Evolutionary conservation across 2,329 filamentous ascomycete species (phyloP), one percentile per base, ranked within the genome.

Genomic region (Nemania abortiva): DNA sequence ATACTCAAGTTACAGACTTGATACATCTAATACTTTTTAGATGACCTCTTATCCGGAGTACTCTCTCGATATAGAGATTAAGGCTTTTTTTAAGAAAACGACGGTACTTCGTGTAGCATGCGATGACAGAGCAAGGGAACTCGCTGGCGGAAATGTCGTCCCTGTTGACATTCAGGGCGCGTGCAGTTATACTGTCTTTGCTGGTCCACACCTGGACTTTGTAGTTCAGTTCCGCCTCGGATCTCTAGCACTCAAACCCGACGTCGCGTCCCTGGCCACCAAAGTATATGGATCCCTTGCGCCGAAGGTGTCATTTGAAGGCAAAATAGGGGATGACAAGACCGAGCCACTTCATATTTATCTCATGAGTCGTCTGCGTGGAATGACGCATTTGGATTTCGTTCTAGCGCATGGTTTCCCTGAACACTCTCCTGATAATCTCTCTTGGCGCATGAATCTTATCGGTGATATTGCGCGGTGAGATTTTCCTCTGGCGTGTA

Each of bases 111-210:
- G 56, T 2, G 27, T 18, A 18, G 39, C 18, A 24, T 66, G 63
- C 31, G 63, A 66, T 20, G 49, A 20, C 6, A 18, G 13, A 24
- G 63, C 63, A 6, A 61, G 56, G 39, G 15, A 61, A 24, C 56
- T 66, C 20, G 63, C 42, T 24, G 63, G 63, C 18, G 63, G 63
- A 9, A 24, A 61, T 18, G 49, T 61, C 27, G 49, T 56, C 22
- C 56, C 56, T 3, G 57, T 66, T 6, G 56, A 24, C 2, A 18
- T 66, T 10, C 57, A 66, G 22, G 65, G 65, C 15, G 31, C 27
- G n/a, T 65, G 61, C 62, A 52, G 37, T 20, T 68, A 68, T 27
- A 61, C 66, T 3, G 62, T 68, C 5, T 68, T 65, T 42, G 61
- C 49, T 22, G 66, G 66, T 13, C 66, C 20, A 15, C 15, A 53